Conservation (phyloP, 352 stramenopile genomes). For the Lagenidium giganteum region DNA sequence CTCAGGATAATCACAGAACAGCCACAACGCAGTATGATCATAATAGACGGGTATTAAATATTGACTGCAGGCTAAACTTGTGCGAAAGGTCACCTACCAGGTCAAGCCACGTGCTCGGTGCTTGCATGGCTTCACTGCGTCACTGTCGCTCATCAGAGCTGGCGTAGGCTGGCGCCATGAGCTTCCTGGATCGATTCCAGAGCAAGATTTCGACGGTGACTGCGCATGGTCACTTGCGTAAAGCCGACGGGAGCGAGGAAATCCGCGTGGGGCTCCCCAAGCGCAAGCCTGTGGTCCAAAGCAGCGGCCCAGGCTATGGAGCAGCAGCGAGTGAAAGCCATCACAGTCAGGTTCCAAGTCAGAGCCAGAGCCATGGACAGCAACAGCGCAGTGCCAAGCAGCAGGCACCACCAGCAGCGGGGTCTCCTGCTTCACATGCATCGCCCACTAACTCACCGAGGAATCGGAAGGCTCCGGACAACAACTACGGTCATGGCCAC, state of each 20-base stretch:
- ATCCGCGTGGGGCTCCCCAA: conserved; percentile 70
- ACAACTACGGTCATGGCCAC: conserved; percentile 13
- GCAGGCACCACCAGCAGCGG: conserved; percentile 6
- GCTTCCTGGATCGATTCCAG: conserved; percentile 79
- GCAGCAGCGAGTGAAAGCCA: conserved; percentile 3
- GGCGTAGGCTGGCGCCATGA: too few species aligned
- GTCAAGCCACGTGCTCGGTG: too few species aligned
- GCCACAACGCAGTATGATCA: too few species aligned
- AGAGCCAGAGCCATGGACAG: conserved; percentile 5
- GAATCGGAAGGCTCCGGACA: too few species aligned
- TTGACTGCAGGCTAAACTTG: too few species aligned
- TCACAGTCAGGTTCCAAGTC: conserved; percentile 8
- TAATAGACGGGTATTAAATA: too few species aligned
- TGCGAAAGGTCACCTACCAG: too few species aligned
- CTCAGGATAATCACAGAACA: conserved; percentile 4
- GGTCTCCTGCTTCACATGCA: conserved; percentile 3
- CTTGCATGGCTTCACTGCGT: too few species aligned
- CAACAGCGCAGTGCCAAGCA: conserved; percentile 1
- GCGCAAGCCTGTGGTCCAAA: conserved; percentile 25
- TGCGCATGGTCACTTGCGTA: conserved; percentile 69
- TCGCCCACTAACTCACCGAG: conserved; percentile 22
- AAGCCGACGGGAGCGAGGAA: conserved; percentile 74
- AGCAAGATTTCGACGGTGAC: conserved; percentile 82
- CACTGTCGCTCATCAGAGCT: too few species aligned
- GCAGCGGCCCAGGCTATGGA: too few species aligned